phyloP scores from a whole-genome alignment of 768 basidiomycete species.

The Leucosporidium yakuticum region DNA sequence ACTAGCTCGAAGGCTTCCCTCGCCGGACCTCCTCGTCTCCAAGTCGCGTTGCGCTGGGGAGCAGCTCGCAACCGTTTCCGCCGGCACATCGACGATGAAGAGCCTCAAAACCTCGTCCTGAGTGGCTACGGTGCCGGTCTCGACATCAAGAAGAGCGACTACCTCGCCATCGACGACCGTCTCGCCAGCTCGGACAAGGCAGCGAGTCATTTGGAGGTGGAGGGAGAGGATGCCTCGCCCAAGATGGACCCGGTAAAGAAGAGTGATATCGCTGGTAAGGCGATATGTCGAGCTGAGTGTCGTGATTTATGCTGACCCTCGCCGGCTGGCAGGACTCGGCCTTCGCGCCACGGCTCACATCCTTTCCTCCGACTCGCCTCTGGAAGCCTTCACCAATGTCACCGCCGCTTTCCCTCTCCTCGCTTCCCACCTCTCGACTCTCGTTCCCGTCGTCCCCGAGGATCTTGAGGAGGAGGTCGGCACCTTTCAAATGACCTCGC shows the following conservation, averaged over 20 bases:
- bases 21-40: slow-evolving; percentile 33
- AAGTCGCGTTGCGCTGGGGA: slow-evolving; percentile 31
- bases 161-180: slow-evolving; percentile 86
- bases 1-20: not conserved
- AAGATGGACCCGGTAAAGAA: slow-evolving; percentile 46
- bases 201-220: not conserved
- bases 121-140: slow-evolving; percentile 88
- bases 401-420: slow-evolving; percentile 24
- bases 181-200: slow-evolving; percentile 30
- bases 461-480: slow-evolving; percentile 22
- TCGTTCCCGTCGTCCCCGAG: slow-evolving; percentile 5
- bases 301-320: not conserved
- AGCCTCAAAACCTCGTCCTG: slow-evolving; percentile 43
- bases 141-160: slow-evolving; percentile 95
- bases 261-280: slow-evolving; percentile 56
- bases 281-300: not conserved
- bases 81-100: not conserved
- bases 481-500: slow-evolving; percentile 13
- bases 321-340: slow-evolving; percentile 1
- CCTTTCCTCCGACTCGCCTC: slow-evolving; percentile 8
- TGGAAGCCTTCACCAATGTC: slow-evolving; percentile 16
- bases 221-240: not conserved
- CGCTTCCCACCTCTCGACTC: slow-evolving; percentile 18
- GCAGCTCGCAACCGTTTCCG: not conserved
- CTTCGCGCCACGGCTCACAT: slow-evolving; percentile 13